phyloP scores from a whole-genome alignment of 768 basidiomycete species.

The Lactarius tabidus region DNA sequence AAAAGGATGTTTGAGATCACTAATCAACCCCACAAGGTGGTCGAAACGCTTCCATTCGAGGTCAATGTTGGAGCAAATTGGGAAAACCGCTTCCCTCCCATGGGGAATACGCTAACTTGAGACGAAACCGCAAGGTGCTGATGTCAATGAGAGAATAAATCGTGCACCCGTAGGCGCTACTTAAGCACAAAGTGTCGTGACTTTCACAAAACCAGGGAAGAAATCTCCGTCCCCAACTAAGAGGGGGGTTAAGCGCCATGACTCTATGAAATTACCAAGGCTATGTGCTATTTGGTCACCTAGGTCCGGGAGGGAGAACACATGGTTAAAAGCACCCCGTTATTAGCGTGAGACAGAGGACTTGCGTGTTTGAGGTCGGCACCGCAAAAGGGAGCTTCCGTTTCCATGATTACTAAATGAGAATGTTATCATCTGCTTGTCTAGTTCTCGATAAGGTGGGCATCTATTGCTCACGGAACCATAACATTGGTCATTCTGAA shows the following conservation, averaged over 20 bases:
- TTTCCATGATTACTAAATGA: neutral
- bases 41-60: neutral
- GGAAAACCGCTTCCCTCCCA: neutral
- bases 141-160: constrained; percentile 8
- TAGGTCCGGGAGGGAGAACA: neutral
- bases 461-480: neutral
- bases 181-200: neutral
- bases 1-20: neutral
- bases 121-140: neutral
- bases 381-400: neutral
- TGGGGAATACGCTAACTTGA: neutral
- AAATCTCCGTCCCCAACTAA: neutral
- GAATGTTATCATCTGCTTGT: neutral
- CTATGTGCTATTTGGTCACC: neutral
- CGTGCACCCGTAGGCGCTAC: neutral
- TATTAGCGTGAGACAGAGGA: constrained; percentile 1
- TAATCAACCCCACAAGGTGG: neutral
- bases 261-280: neutral
- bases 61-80: neutral
- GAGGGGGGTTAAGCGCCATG: neutral
- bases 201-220: neutral
- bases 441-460: neutral
- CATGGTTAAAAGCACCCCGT: neutral
- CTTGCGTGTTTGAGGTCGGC: neutral
- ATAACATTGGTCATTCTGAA: neutral